Conservation (phyloP, 1,284 basidiomycete genomes). For the Ceratobasidium sp. region DNA sequence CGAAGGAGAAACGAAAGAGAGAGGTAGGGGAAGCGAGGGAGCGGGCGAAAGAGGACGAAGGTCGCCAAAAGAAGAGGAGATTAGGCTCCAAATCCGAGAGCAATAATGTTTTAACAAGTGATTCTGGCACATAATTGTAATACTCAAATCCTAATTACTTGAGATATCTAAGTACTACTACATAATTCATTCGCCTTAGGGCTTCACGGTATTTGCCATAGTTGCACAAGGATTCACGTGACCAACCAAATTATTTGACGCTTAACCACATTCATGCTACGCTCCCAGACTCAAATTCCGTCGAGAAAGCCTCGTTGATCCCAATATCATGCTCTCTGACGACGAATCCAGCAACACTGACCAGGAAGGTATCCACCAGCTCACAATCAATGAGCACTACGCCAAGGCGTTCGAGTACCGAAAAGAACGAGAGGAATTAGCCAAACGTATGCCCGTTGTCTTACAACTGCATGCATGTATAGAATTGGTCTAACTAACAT, state of each 20-base stretch:
- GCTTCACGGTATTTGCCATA: no score
- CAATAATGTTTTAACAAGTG: neutral
- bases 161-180: no score
- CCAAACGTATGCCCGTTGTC: conserved; percentile 70
- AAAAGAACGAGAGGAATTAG: conserved; percentile 87
- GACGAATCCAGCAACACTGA: conserved; percentile 26
- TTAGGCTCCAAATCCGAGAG: neutral
- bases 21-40: conserved; percentile 70
- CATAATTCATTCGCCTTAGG: no score
- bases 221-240: conserved; percentile 19
- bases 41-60: conserved; percentile 15
- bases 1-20: conserved; percentile 73
- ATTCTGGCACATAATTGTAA: neutral
- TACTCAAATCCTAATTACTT: no score
- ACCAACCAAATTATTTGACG: conserved; percentile 21
- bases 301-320: neutral
- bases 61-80: conserved; percentile 24
- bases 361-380: conserved; percentile 54
- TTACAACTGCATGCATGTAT: neutral
- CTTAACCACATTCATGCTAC: neutral
- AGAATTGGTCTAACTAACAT: neutral
- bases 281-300: no score
- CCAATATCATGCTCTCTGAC: conserved; percentile 31
- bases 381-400: conserved; percentile 86
- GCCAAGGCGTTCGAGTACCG: conserved; percentile 85